Evolutionary conservation across 23 red algal species (phyloP).

Genomic region (Gracilaria caudata): DNA sequence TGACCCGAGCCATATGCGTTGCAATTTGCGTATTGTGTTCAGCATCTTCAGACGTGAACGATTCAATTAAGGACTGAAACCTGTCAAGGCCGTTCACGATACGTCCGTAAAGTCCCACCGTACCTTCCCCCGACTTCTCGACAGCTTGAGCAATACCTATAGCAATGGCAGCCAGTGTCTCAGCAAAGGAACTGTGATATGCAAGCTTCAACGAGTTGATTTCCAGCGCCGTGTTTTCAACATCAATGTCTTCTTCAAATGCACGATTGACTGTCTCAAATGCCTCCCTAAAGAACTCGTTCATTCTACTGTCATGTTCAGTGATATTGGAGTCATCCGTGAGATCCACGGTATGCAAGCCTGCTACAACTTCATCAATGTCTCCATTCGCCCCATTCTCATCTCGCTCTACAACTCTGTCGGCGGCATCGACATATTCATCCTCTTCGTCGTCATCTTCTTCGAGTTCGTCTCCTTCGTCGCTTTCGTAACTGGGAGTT

Average conservation of each 20-base stretch:
- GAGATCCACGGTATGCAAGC: constrained; percentile 9
- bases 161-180: constrained; percentile 27
- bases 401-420: constrained; percentile 3
- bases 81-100: constrained; percentile 28
- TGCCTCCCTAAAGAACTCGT: constrained; percentile 62
- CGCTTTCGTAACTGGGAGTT: constrained; percentile 48
- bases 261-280: constrained; percentile 77
- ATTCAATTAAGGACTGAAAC: constrained; percentile 16
- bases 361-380: constrained; percentile 2
- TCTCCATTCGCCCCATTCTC: constrained; percentile 17
- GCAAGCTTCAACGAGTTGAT: constrained; percentile 83
- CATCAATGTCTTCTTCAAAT: constrained; percentile 56
- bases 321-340: not conserved
- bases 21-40: constrained; percentile 24
- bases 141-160: constrained; percentile 32
- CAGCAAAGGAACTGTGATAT: constrained; percentile 68
- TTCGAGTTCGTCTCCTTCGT: constrained; percentile 71
- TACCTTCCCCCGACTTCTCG: constrained; percentile 15
- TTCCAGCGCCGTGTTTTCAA: constrained; percentile 75
- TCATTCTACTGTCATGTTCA: constrained; percentile 19
- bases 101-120: constrained; percentile 28
- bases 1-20: not conserved
- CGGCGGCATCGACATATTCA: not conserved
- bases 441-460: constrained; percentile 36
- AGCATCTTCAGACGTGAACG: constrained; percentile 33